Base-by-base conservation (phyloP, 169 alveolate species). In the Eimeria nieschulzi region DNA sequence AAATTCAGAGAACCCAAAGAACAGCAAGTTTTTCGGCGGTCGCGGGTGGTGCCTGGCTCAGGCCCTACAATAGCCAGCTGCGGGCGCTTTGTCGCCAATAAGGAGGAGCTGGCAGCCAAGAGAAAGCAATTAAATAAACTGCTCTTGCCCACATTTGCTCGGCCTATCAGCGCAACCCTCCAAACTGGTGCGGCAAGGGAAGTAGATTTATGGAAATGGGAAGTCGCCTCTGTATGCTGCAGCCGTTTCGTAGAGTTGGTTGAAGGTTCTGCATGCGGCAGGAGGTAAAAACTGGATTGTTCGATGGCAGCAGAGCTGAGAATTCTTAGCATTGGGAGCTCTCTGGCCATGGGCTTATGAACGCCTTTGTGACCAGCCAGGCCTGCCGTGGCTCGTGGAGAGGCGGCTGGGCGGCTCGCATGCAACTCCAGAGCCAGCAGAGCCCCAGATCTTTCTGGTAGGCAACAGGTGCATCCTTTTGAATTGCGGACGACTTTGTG, bases 81-180 rank as follows among this genome's bases (percentile, higher is more conserved):
- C 51, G 26, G 75, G 7, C 64, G 90, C 51, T 56, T 17, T 10
- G 13, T 17, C 19, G 9, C 61, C 0, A 70, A 1, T 10, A 26
- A 15, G 9, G 55, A 15, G n/a, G 51, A 46, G 17, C 59, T n/a
- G 19, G 13, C 92, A 87, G 86, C 83, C 90, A 93, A 21, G 56
- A 92, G 64, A 66, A 96, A 82, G 26, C 96, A 93, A 84, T 95
- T 95, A 91, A 94, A 95, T 66, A 95, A 76, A 19, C 95, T 91
- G 54, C 95, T 92, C 90, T 95, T 95, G n/a, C 97, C 96, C 70
- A 94, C 97, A 56, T 95, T 94, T 19, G 95, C 90, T 9, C 96
- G 95, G 23, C 96, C 96, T 25, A 95, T 85, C 15, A 95, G 56
- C 8, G 92, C 86, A 13, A 92, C 80, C 61, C 90, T 76, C 33